Percentiles rank a stretch among this genome's conserved stretches.
Evolutionary conservation across 1,284 basidiomycete species (phyloP).

Genomic region (Mrakiaceae sp.): DNA sequence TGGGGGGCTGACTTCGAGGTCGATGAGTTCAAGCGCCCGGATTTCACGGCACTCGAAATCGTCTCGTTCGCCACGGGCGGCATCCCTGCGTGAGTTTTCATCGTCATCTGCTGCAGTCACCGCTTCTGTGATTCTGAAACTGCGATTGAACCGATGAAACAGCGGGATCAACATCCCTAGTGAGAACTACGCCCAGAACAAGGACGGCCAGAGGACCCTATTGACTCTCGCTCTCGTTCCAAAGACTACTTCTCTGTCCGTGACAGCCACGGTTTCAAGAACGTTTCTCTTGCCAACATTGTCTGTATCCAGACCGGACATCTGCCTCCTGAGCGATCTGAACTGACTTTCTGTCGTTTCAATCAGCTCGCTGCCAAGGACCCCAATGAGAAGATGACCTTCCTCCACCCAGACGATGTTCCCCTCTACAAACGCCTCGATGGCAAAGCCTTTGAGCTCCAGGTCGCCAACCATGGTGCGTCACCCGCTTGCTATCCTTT

Average conservation of each 20-base stretch:
- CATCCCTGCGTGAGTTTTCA: constrained; percentile 45
- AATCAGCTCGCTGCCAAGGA: constrained; percentile 73
- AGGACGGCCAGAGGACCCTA: no score
- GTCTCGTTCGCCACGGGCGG: constrained; percentile 57
- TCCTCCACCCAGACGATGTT: constrained; percentile 60
- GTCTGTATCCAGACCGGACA: background rate
- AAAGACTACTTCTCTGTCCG: constrained; percentile 57
- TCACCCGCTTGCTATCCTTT: constrained; percentile 27
- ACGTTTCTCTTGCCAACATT: constrained; percentile 13
- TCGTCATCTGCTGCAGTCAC: constrained; percentile 32
- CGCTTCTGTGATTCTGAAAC: background rate
- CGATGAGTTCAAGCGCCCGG: constrained; percentile 57
- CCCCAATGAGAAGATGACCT: constrained; percentile 65
- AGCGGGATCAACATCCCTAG: constrained; percentile 15
- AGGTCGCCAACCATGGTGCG: constrained; percentile 74
- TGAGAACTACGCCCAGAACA: no score
- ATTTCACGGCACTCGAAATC: constrained; percentile 52
- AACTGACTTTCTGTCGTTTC: constrained; percentile 27
- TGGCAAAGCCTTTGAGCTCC: constrained; percentile 61
- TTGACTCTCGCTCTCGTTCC: no score
- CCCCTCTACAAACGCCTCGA: constrained; percentile 65
- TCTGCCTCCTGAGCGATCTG: constrained; percentile 7
- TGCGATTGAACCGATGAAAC: background rate
- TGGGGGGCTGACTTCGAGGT: constrained; percentile 69
- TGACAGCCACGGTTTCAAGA: constrained; percentile 65